These are phyloP conservation scores for Madurella mycetomatis DNA, from an alignment of 2,329 filamentous ascomycete genomes.

Conservation along the genomic window DNA sequence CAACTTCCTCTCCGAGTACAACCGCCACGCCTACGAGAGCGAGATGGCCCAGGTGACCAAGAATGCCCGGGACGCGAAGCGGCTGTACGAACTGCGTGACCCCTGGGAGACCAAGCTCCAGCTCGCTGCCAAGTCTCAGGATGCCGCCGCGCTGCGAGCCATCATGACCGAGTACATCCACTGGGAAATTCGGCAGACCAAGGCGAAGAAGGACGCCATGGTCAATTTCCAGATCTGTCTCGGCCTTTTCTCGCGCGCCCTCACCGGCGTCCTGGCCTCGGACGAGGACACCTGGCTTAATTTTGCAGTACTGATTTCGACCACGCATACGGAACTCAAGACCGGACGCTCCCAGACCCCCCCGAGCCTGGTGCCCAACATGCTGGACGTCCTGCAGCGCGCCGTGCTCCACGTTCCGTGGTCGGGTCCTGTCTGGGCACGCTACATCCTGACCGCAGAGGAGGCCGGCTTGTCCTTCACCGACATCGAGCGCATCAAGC, in stretches of 20 bases:
- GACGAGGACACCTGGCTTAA: conserved; percentile 79
- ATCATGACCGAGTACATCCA: conserved; percentile 67
- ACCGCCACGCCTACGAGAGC: conserved; percentile 65
- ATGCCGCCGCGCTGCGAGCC: conserved; percentile 50
- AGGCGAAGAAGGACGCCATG: conserved; percentile 44
- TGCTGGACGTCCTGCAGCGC: conserved; percentile 70
- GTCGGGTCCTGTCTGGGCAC: conserved; percentile 86
- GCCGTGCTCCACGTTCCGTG: conserved; percentile 89
- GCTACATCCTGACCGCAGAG: conserved; percentile 81
- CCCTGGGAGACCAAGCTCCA: conserved; percentile 63
- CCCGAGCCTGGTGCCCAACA: conserved; percentile 38
- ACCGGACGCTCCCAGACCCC: conserved; percentile 37
- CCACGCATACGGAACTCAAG: conserved; percentile 36
- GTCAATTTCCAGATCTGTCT: conserved; percentile 48
- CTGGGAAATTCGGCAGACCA: conserved; percentile 69
- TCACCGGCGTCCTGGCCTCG: conserved; percentile 64
- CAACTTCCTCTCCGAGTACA: conserved; percentile 67
- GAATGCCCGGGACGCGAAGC: conserved; percentile 59
- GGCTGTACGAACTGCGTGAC: conserved; percentile 60
- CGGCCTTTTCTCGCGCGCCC: conserved; percentile 73
- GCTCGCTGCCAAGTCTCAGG: conserved; percentile 51
- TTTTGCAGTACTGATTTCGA: conserved; percentile 70
- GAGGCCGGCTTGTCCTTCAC: conserved; percentile 70
- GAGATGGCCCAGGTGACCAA: conserved; percentile 66
- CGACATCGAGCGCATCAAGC: conserved; percentile 85